Evolutionary conservation across 495 filamentous ascomycete genomes (phyloP), one percentile per base, ranked within the genome.

Genomic region (Aspergillus nidulans): DNA sequence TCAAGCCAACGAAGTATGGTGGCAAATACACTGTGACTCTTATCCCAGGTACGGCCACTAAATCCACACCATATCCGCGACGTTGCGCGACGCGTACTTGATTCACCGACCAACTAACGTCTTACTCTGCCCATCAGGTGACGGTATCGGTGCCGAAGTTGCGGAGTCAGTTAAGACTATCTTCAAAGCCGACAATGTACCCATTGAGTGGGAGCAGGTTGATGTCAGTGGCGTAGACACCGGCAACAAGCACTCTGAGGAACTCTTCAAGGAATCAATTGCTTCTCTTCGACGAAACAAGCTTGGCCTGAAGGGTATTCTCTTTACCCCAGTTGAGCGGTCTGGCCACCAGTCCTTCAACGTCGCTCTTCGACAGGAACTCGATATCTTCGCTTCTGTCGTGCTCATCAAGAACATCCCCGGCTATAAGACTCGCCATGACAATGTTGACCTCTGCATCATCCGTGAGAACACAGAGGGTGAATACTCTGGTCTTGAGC

Each of bases 391-490:
- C 72, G 94, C 94, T 67, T 97, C 92, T 42, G 92, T 98, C 69
- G 90, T 91, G 58, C 82, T 97, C 50, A 89, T 98, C 81, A 97
- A 97, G 84, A 98, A 97, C 79, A 97, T 98, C 68, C 94, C 94
- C 55, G 94, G 94, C 55, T 97, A 97, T 78, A 72, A 95, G 74
- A 97, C 95, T 48, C 91, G 94, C 66, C 94, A 98, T 80, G 86
- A 95, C 65, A 83, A 92, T 69, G 88, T 98, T 71, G 95, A 98
- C 69, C 83, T 98, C 52, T 95, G 91, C 84, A 96, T 98, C 72
- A 96, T 98, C 73, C 94, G 94, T 74, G 94, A 98, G 80, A 98
- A 98, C 79, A 98, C 94, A 69, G 94, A 98, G 79, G 94, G 94
- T 65, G 94, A 98, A 81, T 98, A 98, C 80, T 95, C 90, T 40